Conservation (phyloP, 2,329 filamentous ascomycete species). For the Neofusicoccum umdonicola region DNA sequence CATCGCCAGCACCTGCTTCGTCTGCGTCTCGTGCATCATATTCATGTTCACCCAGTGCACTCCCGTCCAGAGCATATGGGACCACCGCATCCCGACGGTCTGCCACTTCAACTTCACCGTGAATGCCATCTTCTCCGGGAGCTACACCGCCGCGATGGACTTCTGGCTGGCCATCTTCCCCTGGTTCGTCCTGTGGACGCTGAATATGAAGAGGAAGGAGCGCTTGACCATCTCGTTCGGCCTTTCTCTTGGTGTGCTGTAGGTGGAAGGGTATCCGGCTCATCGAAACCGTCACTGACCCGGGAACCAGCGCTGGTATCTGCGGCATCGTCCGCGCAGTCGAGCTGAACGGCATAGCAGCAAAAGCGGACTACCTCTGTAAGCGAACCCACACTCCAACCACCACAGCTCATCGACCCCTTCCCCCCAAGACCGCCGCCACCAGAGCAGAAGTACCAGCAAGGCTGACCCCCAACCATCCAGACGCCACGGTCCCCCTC, state of each 20-base stretch:
- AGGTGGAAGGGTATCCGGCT: neutral
- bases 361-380: conserved; percentile 29
- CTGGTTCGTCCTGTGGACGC: conserved; percentile 26
- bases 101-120: conserved; percentile 30
- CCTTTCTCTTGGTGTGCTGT: conserved; percentile 26
- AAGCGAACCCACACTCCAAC: neutral
- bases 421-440: too few species aligned
- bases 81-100: conserved; percentile 25
- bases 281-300: neutral
- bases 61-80: conserved; percentile 29
- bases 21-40: conserved; percentile 28
- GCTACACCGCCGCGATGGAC: conserved; percentile 23
- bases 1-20: conserved; percentile 27
- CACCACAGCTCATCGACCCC: neutral
- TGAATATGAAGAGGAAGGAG: conserved; percentile 29
- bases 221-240: conserved; percentile 32
- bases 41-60: conserved; percentile 30
- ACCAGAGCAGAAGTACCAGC: too few species aligned
- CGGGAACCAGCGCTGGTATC: conserved; percentile 25
- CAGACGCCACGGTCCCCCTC: conserved; percentile 30
- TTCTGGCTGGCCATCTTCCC: conserved; percentile 28
- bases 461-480: too few species aligned
- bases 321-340: conserved; percentile 32
- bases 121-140: conserved; percentile 6
- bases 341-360: conserved; percentile 28